Evolutionary conservation across 169 alveolate genomes (phyloP).

Genomic region (Hepatocystis sp.): DNA sequence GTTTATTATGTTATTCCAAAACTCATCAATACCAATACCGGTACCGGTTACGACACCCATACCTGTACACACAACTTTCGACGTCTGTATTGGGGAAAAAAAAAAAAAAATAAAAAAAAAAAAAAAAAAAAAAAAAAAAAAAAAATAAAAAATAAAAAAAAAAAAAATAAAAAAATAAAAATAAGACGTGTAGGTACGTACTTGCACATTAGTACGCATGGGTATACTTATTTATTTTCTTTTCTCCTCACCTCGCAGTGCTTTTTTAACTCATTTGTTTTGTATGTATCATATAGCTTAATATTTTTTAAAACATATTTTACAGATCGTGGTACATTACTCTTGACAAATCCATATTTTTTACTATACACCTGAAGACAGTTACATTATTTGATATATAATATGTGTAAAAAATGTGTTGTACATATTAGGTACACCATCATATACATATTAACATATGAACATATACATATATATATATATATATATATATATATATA

Average conservation of each 20-base stretch:
- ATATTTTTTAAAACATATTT: slow-evolving; percentile 18
- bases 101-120: too few species aligned
- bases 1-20: slow-evolving; percentile 77
- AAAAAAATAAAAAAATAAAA: too few species aligned
- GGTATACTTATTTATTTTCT: neutral
- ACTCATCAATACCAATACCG: slow-evolving; percentile 79
- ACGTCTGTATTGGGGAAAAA: too few species aligned
- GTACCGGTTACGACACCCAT: slow-evolving; percentile 82
- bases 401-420: too few species aligned
- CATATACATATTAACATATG: slow-evolving; percentile 5
- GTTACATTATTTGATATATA: too few species aligned
- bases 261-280: slow-evolving; percentile 36
- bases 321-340: slow-evolving; percentile 16
- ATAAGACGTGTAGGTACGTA: neutral
- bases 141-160: too few species aligned
- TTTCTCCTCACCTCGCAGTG: slow-evolving; percentile 47
- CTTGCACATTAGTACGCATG: neutral
- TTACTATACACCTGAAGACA: slow-evolving; percentile 34
- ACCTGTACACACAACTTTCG: slow-evolving; percentile 83
- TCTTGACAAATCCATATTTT: slow-evolving; percentile 62
- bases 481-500: too few species aligned
- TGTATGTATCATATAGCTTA: slow-evolving; percentile 41
- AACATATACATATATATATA: too few species aligned
- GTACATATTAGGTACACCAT: neutral
- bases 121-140: too few species aligned